Evolutionary conservation across 2,329 filamentous ascomycete species (phyloP), one percentile per base, ranked within the genome.

Genomic region (Moelleriella libera): DNA sequence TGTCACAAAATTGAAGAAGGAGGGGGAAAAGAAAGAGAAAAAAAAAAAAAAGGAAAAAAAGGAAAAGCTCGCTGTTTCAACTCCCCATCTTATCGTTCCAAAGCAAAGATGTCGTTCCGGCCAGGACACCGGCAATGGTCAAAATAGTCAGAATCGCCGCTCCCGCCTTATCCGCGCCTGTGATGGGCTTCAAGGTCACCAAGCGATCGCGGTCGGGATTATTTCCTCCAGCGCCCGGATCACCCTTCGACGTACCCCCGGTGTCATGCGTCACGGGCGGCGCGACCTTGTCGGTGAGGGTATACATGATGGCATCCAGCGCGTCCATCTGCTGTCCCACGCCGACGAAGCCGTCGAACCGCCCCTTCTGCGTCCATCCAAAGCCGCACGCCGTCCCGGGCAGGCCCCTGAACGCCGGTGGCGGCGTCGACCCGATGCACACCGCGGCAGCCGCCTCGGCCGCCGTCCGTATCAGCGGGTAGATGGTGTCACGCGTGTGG

Each of bases 281-380:
- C 7, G 62, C 58, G 5, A 62, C 61, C 3, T 57, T 52, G 10
- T 57, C 54, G 32, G 74, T 63, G 30, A 78, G 57, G 4, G 71
- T 67, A 1, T 67, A 68, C 6, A 69, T 69, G n/a, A 78, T 67
- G 7, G 76, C 68, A 21, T 69, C 68, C 28, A 78, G 60, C 0
- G 70, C 75, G 48, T 69, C 71, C 65, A 80, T 75, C 55, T 76
- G 67, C 59, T 80, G 72, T 6, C 76, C 74, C 45, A 75, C 71
- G 37, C 75, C 72, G 5, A 62, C 67, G 47, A 66, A 71, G 32
- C 71, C 70, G 51, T 78, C 74, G n/a, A 50, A 78, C 5, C 55
- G 57, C 2, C 62, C 66, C 2, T 56, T 50, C 37, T 7, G 8
- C 2, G 64, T 67, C 75, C 75, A 79, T 48, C 61, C 62, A 31